phyloP scores from a whole-genome alignment of 2,329 filamentous ascomycete species.

The Chrysoporthe cubensis region DNA sequence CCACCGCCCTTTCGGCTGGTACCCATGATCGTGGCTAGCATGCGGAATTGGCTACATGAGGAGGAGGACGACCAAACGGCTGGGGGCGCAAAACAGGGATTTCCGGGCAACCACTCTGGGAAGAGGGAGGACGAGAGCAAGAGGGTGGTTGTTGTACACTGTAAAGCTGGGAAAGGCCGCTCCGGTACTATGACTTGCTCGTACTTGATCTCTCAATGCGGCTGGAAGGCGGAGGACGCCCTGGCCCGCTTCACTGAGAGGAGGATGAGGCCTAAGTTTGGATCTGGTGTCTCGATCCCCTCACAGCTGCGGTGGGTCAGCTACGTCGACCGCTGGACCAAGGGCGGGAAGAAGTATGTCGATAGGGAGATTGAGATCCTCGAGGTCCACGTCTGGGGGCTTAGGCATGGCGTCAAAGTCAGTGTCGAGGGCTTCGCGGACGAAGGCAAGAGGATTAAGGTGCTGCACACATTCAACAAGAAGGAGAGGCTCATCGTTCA shows the following conservation, averaged over 20 bases:
- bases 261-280: constrained; percentile 88
- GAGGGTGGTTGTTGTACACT: constrained; percentile 88
- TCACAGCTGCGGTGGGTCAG: constrained; percentile 86
- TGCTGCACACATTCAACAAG: constrained; percentile 78
- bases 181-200: constrained; percentile 87
- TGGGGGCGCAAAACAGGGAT: constrained; percentile 23
- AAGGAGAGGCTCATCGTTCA: constrained; percentile 74
- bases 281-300: constrained; percentile 87
- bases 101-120: constrained; percentile 18
- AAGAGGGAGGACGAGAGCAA: constrained; percentile 33
- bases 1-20: constrained; percentile 90
- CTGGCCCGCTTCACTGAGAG: constrained; percentile 71
- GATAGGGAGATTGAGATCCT: constrained; percentile 83
- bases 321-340: constrained; percentile 87
- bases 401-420: constrained; percentile 86
- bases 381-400: constrained; percentile 88
- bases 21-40: constrained; percentile 86
- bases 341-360: constrained; percentile 75
- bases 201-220: constrained; percentile 87
- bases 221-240: constrained; percentile 58
- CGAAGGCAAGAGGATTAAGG: constrained; percentile 85
- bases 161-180: constrained; percentile 94
- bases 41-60: constrained; percentile 82
- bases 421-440: constrained; percentile 83
- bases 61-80: constrained; percentile 38